A percentile compares a stretch with the other conserved stretches of the same genome.
phyloP scores from a whole-genome alignment of 805 yeast species.

The Jamesozyma spencerorum region DNA sequence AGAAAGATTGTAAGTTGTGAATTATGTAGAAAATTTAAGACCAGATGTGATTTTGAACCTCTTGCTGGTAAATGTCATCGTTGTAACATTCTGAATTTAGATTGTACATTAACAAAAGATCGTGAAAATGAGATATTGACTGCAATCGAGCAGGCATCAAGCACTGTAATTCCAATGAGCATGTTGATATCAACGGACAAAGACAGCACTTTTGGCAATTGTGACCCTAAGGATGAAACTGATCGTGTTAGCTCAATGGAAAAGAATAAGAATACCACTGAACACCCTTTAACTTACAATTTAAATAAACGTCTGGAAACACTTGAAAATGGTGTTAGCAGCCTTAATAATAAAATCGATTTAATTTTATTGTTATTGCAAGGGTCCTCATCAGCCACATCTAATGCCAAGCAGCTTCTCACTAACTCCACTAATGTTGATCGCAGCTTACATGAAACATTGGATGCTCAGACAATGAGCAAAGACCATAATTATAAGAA shows the following conservation, averaged over 20 bases:
- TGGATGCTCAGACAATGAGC: not conserved
- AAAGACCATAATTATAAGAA: not conserved
- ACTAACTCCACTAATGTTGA: not conserved
- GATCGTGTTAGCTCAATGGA: too few relatives aligned
- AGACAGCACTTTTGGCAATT: too few relatives aligned
- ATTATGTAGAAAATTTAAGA: conserved; percentile 46
- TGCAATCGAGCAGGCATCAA: conserved; percentile 15
- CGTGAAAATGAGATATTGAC: conserved; percentile 19
- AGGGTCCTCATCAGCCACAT: conserved; percentile 13
- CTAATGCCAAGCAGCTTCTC: conserved; percentile 4
- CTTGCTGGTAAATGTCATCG: conserved; percentile 40
- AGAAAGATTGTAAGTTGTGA: conserved; percentile 39
- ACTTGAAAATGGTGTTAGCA: conserved; percentile 22
- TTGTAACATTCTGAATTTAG: conserved; percentile 39
- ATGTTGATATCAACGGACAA: not conserved
- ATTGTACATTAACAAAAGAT: conserved; percentile 37
- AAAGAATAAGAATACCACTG: not conserved
- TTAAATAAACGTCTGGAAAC: conserved; percentile 14
- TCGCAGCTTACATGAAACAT: not conserved
- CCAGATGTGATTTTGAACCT: conserved; percentile 46
- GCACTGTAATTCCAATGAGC: not conserved
- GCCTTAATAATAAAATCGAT: conserved; percentile 17
- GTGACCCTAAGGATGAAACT: too few relatives aligned
- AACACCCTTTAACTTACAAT: conserved; percentile 2
- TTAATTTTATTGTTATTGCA: conserved; percentile 14